Conservation (phyloP, 495 filamentous ascomycete genomes). For the Xylaria scruposa region DNA sequence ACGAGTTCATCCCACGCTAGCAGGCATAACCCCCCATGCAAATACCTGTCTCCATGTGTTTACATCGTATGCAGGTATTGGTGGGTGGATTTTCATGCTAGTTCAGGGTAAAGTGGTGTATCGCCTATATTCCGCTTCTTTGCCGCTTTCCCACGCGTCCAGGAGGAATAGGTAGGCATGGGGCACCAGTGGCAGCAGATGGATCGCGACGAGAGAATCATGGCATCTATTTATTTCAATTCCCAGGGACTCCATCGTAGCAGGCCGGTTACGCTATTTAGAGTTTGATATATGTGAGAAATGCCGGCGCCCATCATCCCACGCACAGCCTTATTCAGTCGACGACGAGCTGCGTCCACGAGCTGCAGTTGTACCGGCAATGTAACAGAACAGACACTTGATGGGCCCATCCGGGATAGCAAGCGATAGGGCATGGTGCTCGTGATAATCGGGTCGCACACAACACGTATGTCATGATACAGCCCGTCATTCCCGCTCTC, state of each 20-base stretch:
- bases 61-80: constrained; percentile 20
- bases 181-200: neutral
- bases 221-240: neutral
- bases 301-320: neutral
- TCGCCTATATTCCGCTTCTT: constrained; percentile 12
- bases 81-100: constrained; percentile 16
- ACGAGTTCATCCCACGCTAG: constrained; percentile 14
- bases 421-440: constrained; percentile 7
- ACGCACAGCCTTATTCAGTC: constrained; percentile 2
- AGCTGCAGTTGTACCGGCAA: neutral
- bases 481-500: constrained; percentile 14
- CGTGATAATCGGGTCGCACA: constrained; percentile 20
- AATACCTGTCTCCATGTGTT: constrained; percentile 21
- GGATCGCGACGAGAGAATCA: neutral
- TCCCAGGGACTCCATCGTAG: neutral
- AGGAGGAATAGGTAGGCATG: neutral
- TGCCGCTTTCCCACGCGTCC: neutral
- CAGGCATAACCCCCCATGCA: constrained; percentile 14
- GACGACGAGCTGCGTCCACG: neutral
- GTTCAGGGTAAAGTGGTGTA: constrained; percentile 12
- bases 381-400: neutral
- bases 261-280: neutral
- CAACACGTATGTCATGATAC: constrained; percentile 3
- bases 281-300: neutral
- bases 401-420: constrained; percentile 1